phyloP scores from a whole-genome alignment of 129 eudicot species.

The Arctium minus region DNA sequence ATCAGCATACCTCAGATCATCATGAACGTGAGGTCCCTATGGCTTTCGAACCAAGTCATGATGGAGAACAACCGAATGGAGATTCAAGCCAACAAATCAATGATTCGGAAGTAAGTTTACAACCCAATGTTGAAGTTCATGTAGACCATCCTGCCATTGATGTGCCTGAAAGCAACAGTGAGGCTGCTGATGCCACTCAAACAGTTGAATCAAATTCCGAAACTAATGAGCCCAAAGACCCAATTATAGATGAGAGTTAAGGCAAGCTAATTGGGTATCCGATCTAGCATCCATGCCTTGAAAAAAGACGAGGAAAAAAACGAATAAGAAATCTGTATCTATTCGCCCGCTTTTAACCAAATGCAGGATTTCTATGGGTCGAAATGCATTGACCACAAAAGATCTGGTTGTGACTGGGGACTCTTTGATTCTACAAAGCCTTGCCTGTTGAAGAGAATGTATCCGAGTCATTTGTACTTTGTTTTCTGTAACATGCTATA shows the following conservation, averaged over 20 bases:
- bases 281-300: not conserved
- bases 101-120: not conserved
- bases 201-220: constrained; percentile 9
- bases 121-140: not conserved
- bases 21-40: not conserved
- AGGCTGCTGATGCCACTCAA: constrained; percentile 1
- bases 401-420: not conserved
- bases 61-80: no score
- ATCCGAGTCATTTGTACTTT: not conserved
- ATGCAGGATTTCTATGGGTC: not conserved
- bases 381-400: not conserved
- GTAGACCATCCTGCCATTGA: constrained; percentile 15
- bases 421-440: not conserved
- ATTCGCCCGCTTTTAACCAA: not conserved
- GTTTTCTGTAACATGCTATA: constrained; percentile 8
- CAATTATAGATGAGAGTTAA: constrained; percentile 9
- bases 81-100: constrained; percentile 7
- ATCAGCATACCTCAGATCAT: not conserved
- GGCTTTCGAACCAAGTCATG: constrained; percentile 15
- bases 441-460: constrained; percentile 16
- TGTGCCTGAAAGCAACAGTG: constrained; percentile 12
- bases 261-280: constrained; percentile 10
- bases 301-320: not conserved
- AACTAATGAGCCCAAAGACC: constrained; percentile 15
- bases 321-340: not conserved